Evolutionary conservation across 352 stramenopile genomes (phyloP), one percentile per base, ranked within the genome.

Genomic region (Phytophthora litchii): DNA sequence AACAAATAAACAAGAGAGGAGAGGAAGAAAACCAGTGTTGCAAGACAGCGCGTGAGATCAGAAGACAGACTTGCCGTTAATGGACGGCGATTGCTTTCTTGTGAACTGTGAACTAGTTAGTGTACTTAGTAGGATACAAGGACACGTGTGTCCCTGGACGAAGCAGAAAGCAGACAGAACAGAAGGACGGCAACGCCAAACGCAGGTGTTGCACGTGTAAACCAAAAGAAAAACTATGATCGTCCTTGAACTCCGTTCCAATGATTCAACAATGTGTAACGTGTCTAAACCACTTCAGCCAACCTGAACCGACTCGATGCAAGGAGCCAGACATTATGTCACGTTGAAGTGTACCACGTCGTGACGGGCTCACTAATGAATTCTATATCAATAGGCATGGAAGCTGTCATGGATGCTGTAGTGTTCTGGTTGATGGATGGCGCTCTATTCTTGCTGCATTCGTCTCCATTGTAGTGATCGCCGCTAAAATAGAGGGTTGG

Each of bases 1-100:
- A 66, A 67, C 21, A 67, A 76, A 74, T 64, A 70, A 72, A 76
- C 37, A 74, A 62, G 35, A 59, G 51, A 62, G 40, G 41, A 64
- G 54, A 65, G 48, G 55, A 54, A 51, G 42, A 50, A 46, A 63
- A 64, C 29, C 31, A 20, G 40, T 29, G 44, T 34, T 42, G 36
- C 36, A 12, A 17, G 17, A 13, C 46, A 58, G 57, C 25, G 31
- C 36, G 41, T 67, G 52, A 65, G 53, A 54, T 23, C 34, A 37
- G 49, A 49, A 20, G 42, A 47, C 19, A 23, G 17, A 49, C 32
- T 5, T n/a, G 14, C 17, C 17, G 10, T 34, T 44, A 14, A 58
- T 50, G 27, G 38, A 17, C 31, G 19, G 29, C 19, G 43, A 25
- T 35, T 27, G 25, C 23, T 51, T 72, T 65, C 59, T 29, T 62